Evolutionary conservation across 441 rosid genomes (phyloP).

Genomic region (Macaranga tanarius): DNA sequence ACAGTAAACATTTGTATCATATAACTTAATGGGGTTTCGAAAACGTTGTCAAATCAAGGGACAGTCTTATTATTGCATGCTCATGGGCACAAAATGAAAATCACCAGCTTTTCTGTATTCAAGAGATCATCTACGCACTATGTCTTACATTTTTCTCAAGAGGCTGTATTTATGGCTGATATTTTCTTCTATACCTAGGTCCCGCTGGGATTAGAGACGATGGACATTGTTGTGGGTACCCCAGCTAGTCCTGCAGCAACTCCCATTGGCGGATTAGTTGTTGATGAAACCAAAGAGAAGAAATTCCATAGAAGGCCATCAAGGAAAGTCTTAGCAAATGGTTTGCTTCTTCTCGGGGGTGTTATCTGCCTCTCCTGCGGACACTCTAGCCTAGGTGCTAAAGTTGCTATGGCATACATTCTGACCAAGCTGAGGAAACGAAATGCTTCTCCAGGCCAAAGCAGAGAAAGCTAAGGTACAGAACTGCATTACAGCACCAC

Average conservation of each 20-base stretch:
- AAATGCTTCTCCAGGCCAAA: slow-evolving; percentile 42
- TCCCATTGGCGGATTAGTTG: slow-evolving; percentile 20
- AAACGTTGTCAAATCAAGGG: not conserved
- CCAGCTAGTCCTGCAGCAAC: slow-evolving; percentile 21
- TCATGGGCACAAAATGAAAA: not conserved
- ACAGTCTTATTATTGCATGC: not conserved
- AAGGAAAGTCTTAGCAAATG: slow-evolving; percentile 55
- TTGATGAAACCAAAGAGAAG: slow-evolving; percentile 33
- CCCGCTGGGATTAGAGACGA: slow-evolving; percentile 54
- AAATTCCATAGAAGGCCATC: slow-evolving; percentile 57
- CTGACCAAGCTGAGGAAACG: slow-evolving; percentile 73
- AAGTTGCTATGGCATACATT: slow-evolving; percentile 76
- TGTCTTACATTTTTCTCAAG: not conserved
- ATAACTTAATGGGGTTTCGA: not conserved
- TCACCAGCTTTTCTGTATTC: not conserved
- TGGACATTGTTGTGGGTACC: slow-evolving; percentile 15
- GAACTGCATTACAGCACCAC: not conserved
- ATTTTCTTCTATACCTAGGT: slow-evolving; percentile 34
- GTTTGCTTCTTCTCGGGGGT: slow-evolving; percentile 77
- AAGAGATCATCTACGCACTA: not conserved
- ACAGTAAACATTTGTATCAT: not conserved
- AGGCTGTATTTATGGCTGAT: not conserved
- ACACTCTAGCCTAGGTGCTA: slow-evolving; percentile 75
- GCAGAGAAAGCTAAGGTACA: slow-evolving; percentile 27
- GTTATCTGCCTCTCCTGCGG: slow-evolving; percentile 72